Evolutionary conservation across 345 rosid species (phyloP).

Genomic region (Citrus unshiu): DNA sequence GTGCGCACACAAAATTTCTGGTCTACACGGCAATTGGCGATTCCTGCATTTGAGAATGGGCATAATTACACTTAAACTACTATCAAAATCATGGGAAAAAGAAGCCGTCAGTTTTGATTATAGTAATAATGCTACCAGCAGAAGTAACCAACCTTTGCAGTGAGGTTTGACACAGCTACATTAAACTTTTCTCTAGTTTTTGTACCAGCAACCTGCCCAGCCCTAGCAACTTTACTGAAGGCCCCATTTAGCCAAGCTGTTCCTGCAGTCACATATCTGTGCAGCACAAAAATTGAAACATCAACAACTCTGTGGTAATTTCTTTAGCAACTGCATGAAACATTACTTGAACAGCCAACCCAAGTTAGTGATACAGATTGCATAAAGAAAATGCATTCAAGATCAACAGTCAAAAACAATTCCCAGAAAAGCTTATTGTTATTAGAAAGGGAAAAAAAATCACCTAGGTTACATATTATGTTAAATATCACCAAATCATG

Average conservation of each 20-base stretch:
- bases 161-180: slow-evolving; percentile 75
- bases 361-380: not conserved
- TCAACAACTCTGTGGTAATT: not conserved
- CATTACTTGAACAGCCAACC: not conserved
- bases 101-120: not conserved
- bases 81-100: too few species aligned
- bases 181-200: slow-evolving; percentile 88
- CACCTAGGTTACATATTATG: not conserved
- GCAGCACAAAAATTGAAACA: slow-evolving; percentile 8
- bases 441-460: not conserved
- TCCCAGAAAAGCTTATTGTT: too few species aligned
- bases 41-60: slow-evolving; percentile 46
- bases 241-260: slow-evolving; percentile 94
- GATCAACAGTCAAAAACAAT: not conserved
- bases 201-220: slow-evolving; percentile 79
- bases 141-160: slow-evolving; percentile 57
- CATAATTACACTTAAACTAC: not conserved
- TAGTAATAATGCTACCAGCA: not conserved
- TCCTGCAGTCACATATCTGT: slow-evolving; percentile 79
- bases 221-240: slow-evolving; percentile 82
- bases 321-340: not conserved
- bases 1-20: slow-evolving; percentile 12
- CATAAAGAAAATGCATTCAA: not conserved
- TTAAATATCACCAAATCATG: not conserved
- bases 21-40: slow-evolving; percentile 70